Conservation (phyloP, 208 protist species). For the Wallacemonas sp. region DNA sequence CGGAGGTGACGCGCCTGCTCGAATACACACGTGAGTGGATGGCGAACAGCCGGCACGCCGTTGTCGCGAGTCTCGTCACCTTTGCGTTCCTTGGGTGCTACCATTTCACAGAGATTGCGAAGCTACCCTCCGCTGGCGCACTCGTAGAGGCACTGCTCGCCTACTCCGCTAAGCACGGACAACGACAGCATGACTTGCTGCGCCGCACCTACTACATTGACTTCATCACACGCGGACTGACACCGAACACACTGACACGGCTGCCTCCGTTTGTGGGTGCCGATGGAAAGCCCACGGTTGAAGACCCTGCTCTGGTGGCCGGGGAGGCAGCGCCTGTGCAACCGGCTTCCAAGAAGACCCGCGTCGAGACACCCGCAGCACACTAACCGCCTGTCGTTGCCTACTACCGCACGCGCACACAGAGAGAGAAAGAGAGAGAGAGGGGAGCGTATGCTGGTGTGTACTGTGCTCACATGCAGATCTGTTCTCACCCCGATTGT, state of each 20-base stretch:
- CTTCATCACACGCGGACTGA: slow-evolving; percentile 68
- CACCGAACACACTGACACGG: slow-evolving; percentile 58
- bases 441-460: too few relatives aligned
- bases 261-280: slow-evolving; percentile 51
- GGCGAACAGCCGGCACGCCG: slow-evolving; percentile 82
- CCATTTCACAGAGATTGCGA: slow-evolving; percentile 62
- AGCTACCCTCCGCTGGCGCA: slow-evolving; percentile 46
- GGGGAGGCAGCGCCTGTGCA: not conserved
- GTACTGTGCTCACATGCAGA: too few relatives aligned
- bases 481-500: not conserved
- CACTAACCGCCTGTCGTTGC: not conserved
- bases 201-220: slow-evolving; percentile 90
- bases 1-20: slow-evolving; percentile 71
- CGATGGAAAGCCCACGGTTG: not conserved
- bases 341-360: slow-evolving; percentile 7
- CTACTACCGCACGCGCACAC: not conserved
- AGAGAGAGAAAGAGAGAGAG: not conserved
- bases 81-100: slow-evolving; percentile 55
- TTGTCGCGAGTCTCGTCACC: slow-evolving; percentile 75
- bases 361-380: slow-evolving; percentile 15
- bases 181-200: slow-evolving; percentile 78
- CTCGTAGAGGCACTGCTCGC: slow-evolving; percentile 85
- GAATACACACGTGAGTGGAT: slow-evolving; percentile 92
- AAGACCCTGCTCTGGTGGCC: not conserved
- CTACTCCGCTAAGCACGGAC: slow-evolving; percentile 84